Conservation (phyloP, 306 rosid species). For the Alnus glutinosa region DNA sequence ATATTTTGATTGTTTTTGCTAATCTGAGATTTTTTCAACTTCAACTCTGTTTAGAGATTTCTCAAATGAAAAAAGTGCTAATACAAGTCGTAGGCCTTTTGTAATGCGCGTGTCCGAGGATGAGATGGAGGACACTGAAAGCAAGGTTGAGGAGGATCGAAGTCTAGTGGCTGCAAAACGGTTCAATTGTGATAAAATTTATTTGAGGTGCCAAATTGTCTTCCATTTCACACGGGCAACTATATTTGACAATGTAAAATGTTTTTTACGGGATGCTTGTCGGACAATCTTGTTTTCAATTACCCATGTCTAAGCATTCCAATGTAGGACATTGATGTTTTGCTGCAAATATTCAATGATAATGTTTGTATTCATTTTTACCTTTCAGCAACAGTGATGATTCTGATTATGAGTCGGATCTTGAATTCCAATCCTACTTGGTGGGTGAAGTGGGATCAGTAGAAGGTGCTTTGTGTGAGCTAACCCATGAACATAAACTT, state of each 20-base stretch:
- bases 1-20: conserved; percentile 6
- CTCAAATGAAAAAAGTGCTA: conserved; percentile 29
- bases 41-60: conserved; percentile 21
- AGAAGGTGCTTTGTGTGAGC: conserved; percentile 67
- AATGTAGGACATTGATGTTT: not conserved
- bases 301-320: not conserved
- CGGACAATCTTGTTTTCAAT: not conserved
- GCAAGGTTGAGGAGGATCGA: conserved; percentile 44
- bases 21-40: conserved; percentile 11
- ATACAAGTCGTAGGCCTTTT: conserved; percentile 47
- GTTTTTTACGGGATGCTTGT: not conserved
- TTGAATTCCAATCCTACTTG: conserved; percentile 52
- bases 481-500: conserved; percentile 61
- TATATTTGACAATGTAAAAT: conserved; percentile 3
- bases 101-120: conserved; percentile 55
- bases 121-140: conserved; percentile 49
- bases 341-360: not conserved
- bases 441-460: conserved; percentile 62
- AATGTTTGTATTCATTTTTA: conserved; percentile 27
- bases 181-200: conserved; percentile 52
- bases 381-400: conserved; percentile 59
- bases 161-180: conserved; percentile 36
- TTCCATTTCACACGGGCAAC: conserved; percentile 3
- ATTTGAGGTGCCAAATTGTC: conserved; percentile 54
- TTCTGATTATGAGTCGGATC: conserved; percentile 44